Base-by-base conservation (phyloP, 768 basidiomycete species). In the Clathrus columnatus region DNA sequence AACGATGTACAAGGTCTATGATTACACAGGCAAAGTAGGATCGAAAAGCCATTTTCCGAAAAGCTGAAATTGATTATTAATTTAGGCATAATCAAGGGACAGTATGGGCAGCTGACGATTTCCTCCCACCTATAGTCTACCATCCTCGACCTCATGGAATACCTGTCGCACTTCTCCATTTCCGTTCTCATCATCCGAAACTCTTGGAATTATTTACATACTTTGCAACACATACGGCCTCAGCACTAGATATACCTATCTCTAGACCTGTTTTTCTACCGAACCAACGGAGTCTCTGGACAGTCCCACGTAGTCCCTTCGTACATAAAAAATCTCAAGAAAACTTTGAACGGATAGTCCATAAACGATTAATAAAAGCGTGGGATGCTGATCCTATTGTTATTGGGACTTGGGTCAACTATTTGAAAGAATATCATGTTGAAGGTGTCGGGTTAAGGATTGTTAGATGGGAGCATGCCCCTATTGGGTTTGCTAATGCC, bases 281-380 rank as follows among this genome's bases (percentile, higher is more conserved):
- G 0, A 89, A 79, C 2, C 75, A 84, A 60, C 85, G 88, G 45
- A 74, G 78, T 4, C 72, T 96, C 8, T 91, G 89, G 84, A 96
- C 95, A 0, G 93, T 96, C 17, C 75, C 78, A 7, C 80, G 85
- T 30, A 79, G 82, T 3, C 94, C 95, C 8, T 98, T 98, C 65
- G 84, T 81, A 5, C 86, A 94, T 68, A 98, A 98, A 66, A 96
- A 95, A 70, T 73, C 79, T 17, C 93, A 97, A 69, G 93, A 98
- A 73, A 98, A 97, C 70, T 98, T 95, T 67, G 86, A 92, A 67
- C 74, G 90, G 24, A 79, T 75, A 62, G 83, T 85, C 51, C 87
- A 94, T 65, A 89, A 87, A 64, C 80, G 94, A 10, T 79, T 79
- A 36, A 82, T 98, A 70, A 94, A 92, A 69, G 88, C 92, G 0